Conservation (phyloP, 495 filamentous ascomycete species). For the Penicillium bovifimosum region DNA sequence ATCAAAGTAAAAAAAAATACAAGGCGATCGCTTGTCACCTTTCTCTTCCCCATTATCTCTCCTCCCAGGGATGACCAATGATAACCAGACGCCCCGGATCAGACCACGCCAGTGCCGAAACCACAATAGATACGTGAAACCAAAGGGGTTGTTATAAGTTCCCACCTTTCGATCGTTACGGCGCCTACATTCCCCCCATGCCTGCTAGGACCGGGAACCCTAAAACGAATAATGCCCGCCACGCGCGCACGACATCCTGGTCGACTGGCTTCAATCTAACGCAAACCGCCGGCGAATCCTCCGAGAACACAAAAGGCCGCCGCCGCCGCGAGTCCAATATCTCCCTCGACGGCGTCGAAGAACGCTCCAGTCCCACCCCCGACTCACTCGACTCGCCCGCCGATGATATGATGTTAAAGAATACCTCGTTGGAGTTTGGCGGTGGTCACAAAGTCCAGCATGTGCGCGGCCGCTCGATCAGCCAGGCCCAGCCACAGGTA, state of each 20-base stretch:
- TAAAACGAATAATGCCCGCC: slow-evolving; percentile 34
- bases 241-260: slow-evolving; percentile 40
- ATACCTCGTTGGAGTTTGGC: slow-evolving; percentile 34
- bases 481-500: slow-evolving; percentile 22
- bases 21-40: background rate
- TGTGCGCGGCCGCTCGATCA: slow-evolving; percentile 35
- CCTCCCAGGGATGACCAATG: slow-evolving; percentile 1
- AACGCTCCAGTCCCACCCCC: slow-evolving; percentile 27
- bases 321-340: slow-evolving; percentile 34
- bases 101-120: background rate
- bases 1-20: background rate
- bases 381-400: slow-evolving; percentile 23
- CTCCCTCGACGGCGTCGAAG: slow-evolving; percentile 35
- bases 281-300: slow-evolving; percentile 24
- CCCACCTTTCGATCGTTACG: slow-evolving; percentile 6
- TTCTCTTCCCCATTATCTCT: background rate
- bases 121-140: slow-evolving; percentile 23
- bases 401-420: slow-evolving; percentile 22
- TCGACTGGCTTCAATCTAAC: slow-evolving; percentile 32
- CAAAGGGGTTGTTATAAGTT: background rate
- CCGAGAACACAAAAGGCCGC: slow-evolving; percentile 25
- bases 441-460: slow-evolving; percentile 23
- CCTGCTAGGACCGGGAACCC: slow-evolving; percentile 21
- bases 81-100: background rate
- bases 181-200: slow-evolving; percentile 22